Conservation (phyloP, 129 eudicot species). For the Chrysanthemum lavandulifolium region DNA sequence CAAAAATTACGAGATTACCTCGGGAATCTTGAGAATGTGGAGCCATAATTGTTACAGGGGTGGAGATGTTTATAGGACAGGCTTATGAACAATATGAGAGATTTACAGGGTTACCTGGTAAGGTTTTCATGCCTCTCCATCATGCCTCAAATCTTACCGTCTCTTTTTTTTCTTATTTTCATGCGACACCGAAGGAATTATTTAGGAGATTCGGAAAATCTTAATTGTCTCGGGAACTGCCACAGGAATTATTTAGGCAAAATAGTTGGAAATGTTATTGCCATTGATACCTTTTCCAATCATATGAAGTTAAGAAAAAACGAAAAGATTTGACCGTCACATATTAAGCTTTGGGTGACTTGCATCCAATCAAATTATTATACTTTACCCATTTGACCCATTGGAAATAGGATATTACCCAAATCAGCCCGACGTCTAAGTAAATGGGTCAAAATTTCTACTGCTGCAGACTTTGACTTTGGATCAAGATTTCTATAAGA, state of each 20-base stretch:
- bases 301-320: background rate
- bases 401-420: background rate
- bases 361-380: too few relatives aligned
- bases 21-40: slow-evolving; percentile 84
- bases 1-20: slow-evolving; percentile 83
- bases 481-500: background rate
- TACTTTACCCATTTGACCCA: background rate
- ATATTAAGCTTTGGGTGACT: too few relatives aligned
- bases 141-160: slow-evolving; percentile 4
- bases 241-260: slow-evolving; percentile 19
- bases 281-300: background rate
- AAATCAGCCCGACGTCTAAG: background rate
- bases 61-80: slow-evolving; percentile 92
- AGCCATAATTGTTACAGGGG: slow-evolving; percentile 71
- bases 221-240: slow-evolving; percentile 16
- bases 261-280: background rate
- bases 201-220: slow-evolving; percentile 47
- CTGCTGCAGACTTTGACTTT: background rate
- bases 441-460: background rate
- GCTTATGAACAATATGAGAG: slow-evolving; percentile 93
- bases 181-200: slow-evolving; percentile 75
- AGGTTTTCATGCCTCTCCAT: slow-evolving; percentile 8
- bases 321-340: background rate
- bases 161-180: slow-evolving; percentile 9
- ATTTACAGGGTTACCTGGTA: slow-evolving; percentile 97